Evolutionary conservation across 129 eudicot genomes (phyloP), one percentile per base, ranked within the genome.

Genomic region (Ambrosia trifida): DNA sequence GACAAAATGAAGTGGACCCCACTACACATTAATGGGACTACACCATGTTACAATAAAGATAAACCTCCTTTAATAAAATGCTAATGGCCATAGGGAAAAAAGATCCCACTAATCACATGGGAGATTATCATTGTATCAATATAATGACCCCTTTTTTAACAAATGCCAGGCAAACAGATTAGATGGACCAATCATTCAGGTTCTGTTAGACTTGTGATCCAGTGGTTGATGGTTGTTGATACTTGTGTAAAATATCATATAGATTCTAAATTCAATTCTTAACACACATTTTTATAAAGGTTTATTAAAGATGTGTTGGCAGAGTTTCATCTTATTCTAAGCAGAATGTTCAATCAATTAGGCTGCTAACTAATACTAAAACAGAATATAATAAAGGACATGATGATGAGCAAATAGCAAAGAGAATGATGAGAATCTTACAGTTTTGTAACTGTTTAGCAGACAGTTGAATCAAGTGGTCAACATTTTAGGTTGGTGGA

Each of bases 71-170:
- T 77, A 64, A 52, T 50, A 66, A 38, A 51, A 62, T 77, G 72
- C 59, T 70, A 77, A 70, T 77, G 72, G 81, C 66, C 38, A 69
- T 58, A 66, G 41, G 41, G 11, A 24, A 61, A 54, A 75, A 66
- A 44, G 71, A 70, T 77, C 81, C 81, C 76, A 77, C 81, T 77
- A 77, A 77, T 77, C 81, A 77, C 81, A 77, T 77, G 81, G 81
- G 76, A 61, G 81, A 63, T 62, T 76, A 70, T 63, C 72, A 70
- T 77, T 77, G 66, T 24, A 61, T 36, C 64, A 24, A 76, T 58
- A 30, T 77, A 43, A 51, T 62, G 38, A 33, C 61, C 74, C 81
- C 36, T 47, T 69, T 68, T 69, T 28, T 51, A 50, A 77, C 71
- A 77, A 69, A 77, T 53, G 49, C 58, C 64, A 70, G 66, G 18